A percentile compares a stretch with the other conserved stretches of the same genome.
Evolutionary conservation across 1,284 basidiomycete genomes (phyloP).

Genomic region (Papiliotrema terrestris): DNA sequence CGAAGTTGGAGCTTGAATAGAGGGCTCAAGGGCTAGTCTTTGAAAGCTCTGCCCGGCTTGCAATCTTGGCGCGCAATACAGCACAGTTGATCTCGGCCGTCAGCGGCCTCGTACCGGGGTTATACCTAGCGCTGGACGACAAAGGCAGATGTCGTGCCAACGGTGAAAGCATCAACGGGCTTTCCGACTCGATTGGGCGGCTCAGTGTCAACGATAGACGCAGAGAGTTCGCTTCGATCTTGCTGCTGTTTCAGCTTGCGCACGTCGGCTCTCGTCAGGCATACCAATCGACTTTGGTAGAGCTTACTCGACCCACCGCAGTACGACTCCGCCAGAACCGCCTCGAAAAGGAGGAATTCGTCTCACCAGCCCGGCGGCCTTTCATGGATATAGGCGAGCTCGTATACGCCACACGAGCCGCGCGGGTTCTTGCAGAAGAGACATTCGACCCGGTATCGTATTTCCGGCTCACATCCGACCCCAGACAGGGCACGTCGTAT

Average conservation of each 20-base stretch:
- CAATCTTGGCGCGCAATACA: slow-evolving; percentile 36
- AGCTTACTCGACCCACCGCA: slow-evolving; percentile 11
- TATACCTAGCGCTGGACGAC: slow-evolving; percentile 24
- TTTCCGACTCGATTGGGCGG: not conserved
- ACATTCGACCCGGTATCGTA: slow-evolving; percentile 30
- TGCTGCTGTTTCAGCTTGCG: slow-evolving; percentile 37
- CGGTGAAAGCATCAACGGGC: not conserved
- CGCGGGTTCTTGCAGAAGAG: slow-evolving; percentile 18
- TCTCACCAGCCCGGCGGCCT: not conserved
- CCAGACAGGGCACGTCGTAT: slow-evolving; percentile 3
- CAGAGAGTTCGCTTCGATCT: slow-evolving; percentile 26
- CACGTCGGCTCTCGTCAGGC: slow-evolving; percentile 10
- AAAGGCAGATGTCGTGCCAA: not conserved
- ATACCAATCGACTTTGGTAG: slow-evolving; percentile 14
- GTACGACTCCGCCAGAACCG: slow-evolving; percentile 5
- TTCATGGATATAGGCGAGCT: slow-evolving; percentile 7
- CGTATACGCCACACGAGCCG: slow-evolving; percentile 10
- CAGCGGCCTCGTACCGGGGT: slow-evolving; percentile 39
- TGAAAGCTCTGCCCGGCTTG: slow-evolving; percentile 38
- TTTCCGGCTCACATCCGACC: slow-evolving; percentile 10
- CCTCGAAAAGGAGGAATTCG: not conserved
- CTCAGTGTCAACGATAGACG: slow-evolving; percentile 11
- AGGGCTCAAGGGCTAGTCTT: slow-evolving; percentile 32
- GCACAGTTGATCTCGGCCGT: slow-evolving; percentile 40
- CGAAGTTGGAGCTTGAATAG: not conserved